Evolutionary conservation across 331 rosid genomes (phyloP), one percentile per base, ranked within the genome.

Genomic region (Ulmus americana): DNA sequence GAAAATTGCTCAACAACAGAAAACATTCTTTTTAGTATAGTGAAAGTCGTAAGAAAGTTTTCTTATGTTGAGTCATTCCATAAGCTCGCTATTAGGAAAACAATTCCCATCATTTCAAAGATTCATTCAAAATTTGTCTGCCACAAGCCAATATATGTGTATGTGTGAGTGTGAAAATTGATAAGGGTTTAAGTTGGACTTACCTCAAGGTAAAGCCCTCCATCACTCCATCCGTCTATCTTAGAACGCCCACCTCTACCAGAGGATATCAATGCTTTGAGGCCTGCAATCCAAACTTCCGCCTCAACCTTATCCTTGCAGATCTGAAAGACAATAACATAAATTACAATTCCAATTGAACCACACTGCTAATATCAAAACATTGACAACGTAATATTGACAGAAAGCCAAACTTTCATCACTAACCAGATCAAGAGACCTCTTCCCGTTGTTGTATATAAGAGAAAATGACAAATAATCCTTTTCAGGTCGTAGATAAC

Each of bases 201-300:
- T 92, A 92, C 98, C 77, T 92, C 95, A 67, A 85, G 80, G 77
- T 82, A 80, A 72, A 92, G 85, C 76, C 91, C 97, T 43, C 88
- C 98, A 58, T 86, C 98, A 85, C 79, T 83, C 98, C 96, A 87
- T 77, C 98, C 98, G 75, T 92, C 98, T 65, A 92, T 92, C 74
- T 92, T 92, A 74, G 95, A 92, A 69, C 98, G 97, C 39, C 95
- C 95, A 74, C 95, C 97, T 80, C 80, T 90, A 70, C 88, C 95
- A 72, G 91, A 86, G 55, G 85, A 75, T 65, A 92, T 79, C 74
- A 92, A 71, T 60, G 88, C 79, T 74, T 83, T 87, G 64, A 92
- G 88, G 67, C 98, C 97, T 38, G 83, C 81, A 85, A 89, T 92
- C 98, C 98, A 92, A 82, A 81, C 90, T 79, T 92, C 95, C 11